Conservation (phyloP, 768 basidiomycete genomes). For the Leccinum subtestaceum region DNA sequence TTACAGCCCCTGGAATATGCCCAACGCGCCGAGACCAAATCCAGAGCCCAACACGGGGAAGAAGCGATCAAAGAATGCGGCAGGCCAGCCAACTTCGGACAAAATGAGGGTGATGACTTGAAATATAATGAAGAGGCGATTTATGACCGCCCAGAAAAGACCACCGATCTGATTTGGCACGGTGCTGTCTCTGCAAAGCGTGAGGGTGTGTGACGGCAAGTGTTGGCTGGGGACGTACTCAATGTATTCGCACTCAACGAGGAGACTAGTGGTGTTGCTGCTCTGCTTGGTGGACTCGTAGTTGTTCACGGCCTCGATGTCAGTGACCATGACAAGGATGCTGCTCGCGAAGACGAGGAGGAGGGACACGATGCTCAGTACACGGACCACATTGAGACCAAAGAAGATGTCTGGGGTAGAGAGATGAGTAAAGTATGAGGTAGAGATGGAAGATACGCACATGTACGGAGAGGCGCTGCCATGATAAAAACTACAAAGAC, state of each 20-base stretch:
- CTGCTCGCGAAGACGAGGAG: conserved; percentile 79
- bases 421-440: conserved; percentile 3
- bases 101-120: conserved; percentile 77
- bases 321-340: conserved; percentile 68
- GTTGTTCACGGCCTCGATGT: conserved; percentile 71
- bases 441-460: conserved; percentile 32
- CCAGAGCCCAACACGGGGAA: conserved; percentile 83
- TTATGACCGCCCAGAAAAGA: conserved; percentile 87
- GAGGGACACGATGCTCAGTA: conserved; percentile 75
- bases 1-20: conserved; percentile 82
- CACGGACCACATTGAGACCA: conserved; percentile 74
- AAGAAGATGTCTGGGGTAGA: conserved; percentile 55
- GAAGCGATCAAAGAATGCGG: conserved; percentile 73
- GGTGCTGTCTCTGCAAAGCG: conserved; percentile 53
- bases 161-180: conserved; percentile 92
- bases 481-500: conserved; percentile 19
- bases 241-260: conserved; percentile 73
- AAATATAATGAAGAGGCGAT: conserved; percentile 83
- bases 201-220: conserved; percentile 18
- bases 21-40: conserved; percentile 85
- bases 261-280: conserved; percentile 28
- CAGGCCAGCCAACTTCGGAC: conserved; percentile 82
- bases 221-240: conserved; percentile 43
- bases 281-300: conserved; percentile 46
- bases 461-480: conserved; percentile 37